Base-by-base conservation (phyloP, 352 stramenopile species). In the Phytophthora colocasiae region DNA sequence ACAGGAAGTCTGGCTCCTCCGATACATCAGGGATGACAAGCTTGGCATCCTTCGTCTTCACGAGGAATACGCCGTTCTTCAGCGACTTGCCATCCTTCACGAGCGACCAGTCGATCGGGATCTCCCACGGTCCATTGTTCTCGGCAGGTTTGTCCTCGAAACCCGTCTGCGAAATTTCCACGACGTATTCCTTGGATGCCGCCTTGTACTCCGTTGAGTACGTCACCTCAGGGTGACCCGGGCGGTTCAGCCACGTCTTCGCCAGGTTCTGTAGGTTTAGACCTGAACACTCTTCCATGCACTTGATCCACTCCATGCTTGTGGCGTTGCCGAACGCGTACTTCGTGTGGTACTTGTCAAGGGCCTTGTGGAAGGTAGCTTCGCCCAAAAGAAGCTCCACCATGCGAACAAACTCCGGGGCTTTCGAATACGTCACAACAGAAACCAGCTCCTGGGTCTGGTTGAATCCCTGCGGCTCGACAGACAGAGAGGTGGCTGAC, bases 381-480 rank as follows among this genome's bases (percentile, higher is more conserved):
- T 89, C 67, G 39, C 82, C 82, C 34, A 91, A 36, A 11, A 93
- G 79, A 32, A 93, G 69, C 57, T 93, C 63, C 22, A 90, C 80
- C 84, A 93, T 93, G 45, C 84, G 82, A 58, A 93, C 84, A 58
- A 93, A 87, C 52, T 93, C 84, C 7, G 84, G 84, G 14, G 84
- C 81, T 72, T 93, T 93, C 43, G 80, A 89, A 73, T 93, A 93
- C 0, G 84, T 93, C 24, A 93, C 83, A 32, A 80, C 84, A 29
- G 82, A 91, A 17, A 93, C 69, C n/a, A 93, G 76, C 39, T 93
- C 84, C 52, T 93, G 84, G 5, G 84, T 92, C 58, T 90, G 81
- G 71, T 92, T 92, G 59, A 92, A 92, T 12, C 83, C 84, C 57
- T 90, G 77, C 0, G 84, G 84, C 54, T 92, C 84, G 9, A 92